Evolutionary conservation across 2,329 filamentous ascomycete genomes (phyloP).

Genomic region (Sporothrix humicola): DNA sequence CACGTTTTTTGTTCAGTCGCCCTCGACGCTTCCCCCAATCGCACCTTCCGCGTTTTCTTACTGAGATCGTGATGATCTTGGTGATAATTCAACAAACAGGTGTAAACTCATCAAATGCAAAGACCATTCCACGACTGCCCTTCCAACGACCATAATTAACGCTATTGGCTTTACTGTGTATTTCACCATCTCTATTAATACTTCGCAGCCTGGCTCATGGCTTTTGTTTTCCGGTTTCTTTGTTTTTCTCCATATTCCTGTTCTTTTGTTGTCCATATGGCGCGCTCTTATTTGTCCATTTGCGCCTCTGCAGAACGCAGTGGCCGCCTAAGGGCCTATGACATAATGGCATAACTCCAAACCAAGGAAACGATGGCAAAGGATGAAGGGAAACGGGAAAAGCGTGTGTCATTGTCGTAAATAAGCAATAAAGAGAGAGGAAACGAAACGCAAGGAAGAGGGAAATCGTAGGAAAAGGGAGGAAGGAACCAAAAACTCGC

Average conservation of each 20-base stretch:
- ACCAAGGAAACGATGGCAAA: slow-evolving; percentile 4
- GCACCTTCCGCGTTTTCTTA: neutral
- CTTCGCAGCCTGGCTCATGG: neutral
- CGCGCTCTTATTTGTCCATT: slow-evolving; percentile 18
- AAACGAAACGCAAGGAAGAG: neutral
- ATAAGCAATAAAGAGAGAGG: slow-evolving; percentile 2
- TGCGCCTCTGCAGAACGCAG: neutral
- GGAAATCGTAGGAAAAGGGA: neutral
- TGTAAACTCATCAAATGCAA: no score
- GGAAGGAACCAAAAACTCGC: neutral
- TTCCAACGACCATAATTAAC: no score
- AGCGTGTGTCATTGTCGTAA: slow-evolving; percentile 17
- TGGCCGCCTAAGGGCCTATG: slow-evolving; percentile 19
- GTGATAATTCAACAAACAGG: neutral
- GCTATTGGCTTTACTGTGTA: neutral
- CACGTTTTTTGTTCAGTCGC: slow-evolving; percentile 12
- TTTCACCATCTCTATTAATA: neutral
- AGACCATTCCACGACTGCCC: neutral
- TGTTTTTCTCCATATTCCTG: neutral
- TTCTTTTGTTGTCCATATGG: slow-evolving; percentile 14
- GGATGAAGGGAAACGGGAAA: neutral
- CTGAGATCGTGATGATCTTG: neutral
- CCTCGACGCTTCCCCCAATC: neutral
- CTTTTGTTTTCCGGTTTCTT: neutral
- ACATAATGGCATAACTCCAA: neutral